A percentile compares a stretch with the other conserved stretches of the same genome.
These are phyloP conservation scores for Coemansia umbellata DNA, from an alignment of 192 early-diverging fungal genomes.

Conservation along the genomic window DNA sequence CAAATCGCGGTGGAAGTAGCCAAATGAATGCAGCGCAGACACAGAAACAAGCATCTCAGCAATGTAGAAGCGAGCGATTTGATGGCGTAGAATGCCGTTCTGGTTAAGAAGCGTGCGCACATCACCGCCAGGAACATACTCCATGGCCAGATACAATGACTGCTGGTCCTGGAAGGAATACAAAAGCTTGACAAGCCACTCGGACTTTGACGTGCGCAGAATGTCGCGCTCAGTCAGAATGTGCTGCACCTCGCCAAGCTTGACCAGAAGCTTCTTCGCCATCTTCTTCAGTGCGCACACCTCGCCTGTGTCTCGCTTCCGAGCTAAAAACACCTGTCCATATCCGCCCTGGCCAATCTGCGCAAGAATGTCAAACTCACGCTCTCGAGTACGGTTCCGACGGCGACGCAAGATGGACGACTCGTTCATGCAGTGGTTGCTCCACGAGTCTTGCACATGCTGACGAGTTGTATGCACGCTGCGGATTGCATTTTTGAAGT, in stretches of 20 bases:
- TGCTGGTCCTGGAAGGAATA: slow-evolving; percentile 84
- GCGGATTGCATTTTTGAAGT: slow-evolving; percentile 52
- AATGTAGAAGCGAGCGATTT: slow-evolving; percentile 79
- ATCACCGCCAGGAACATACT: slow-evolving; percentile 63
- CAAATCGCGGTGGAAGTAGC: slow-evolving; percentile 89
- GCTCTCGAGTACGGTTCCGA: slow-evolving; percentile 59
- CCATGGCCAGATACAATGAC: slow-evolving; percentile 71
- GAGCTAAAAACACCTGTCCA: slow-evolving; percentile 69
- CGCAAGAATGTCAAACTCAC: slow-evolving; percentile 63
- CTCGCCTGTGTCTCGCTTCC: slow-evolving; percentile 64
- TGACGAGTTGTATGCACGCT: slow-evolving; percentile 42
- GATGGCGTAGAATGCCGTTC: slow-evolving; percentile 66
- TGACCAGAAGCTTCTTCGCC: slow-evolving; percentile 61
- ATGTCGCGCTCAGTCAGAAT: slow-evolving; percentile 74
- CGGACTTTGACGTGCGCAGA: slow-evolving; percentile 57
- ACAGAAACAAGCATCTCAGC: slow-evolving; percentile 85
- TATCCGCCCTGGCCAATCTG: slow-evolving; percentile 79
- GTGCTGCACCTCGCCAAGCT: slow-evolving; percentile 66
- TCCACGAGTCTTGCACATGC: slow-evolving; percentile 58
- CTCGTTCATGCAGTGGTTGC: slow-evolving; percentile 55
- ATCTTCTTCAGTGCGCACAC: slow-evolving; percentile 72
- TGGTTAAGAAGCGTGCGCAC: slow-evolving; percentile 73
- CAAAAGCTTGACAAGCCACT: slow-evolving; percentile 85
- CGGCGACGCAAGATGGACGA: slow-evolving; percentile 56
- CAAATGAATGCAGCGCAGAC: slow-evolving; percentile 75